Evolutionary conservation across 768 basidiomycete genomes (phyloP).

Genomic region (Rhodosporidiobolus sp.): DNA sequence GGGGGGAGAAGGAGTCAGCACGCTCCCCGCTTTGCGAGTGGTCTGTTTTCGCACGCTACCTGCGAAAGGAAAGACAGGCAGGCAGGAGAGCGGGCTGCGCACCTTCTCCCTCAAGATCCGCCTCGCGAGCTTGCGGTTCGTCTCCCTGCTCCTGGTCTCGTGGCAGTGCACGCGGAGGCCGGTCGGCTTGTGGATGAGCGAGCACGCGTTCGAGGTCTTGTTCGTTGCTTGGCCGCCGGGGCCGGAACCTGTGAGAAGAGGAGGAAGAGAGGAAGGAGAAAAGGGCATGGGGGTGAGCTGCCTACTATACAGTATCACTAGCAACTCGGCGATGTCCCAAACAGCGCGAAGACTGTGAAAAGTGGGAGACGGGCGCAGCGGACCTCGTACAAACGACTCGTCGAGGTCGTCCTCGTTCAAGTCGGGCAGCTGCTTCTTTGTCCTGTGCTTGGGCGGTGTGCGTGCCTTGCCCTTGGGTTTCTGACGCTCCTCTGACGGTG

Average conservation of each 20-base stretch:
- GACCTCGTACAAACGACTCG: constrained; percentile 34
- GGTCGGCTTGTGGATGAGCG: constrained; percentile 24
- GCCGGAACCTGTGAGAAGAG: constrained; percentile 8
- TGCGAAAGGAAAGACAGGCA: too few species aligned
- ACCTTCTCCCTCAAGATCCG: constrained; percentile 21
- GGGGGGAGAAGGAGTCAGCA: not conserved
- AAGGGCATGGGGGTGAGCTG: not conserved
- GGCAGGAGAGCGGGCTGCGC: not conserved
- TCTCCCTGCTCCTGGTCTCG: constrained; percentile 26
- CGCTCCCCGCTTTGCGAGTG: not conserved
- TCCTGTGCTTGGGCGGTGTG: constrained; percentile 18
- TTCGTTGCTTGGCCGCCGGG: constrained; percentile 35
- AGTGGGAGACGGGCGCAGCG: not conserved
- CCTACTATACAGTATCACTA: too few species aligned
- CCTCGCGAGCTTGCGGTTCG: constrained; percentile 22
- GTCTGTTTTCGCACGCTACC: not conserved
- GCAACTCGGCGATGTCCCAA: too few species aligned
- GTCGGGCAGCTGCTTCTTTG: constrained; percentile 22
- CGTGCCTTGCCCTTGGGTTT: constrained; percentile 15
- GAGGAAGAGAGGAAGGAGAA: not conserved
- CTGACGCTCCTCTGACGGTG: too few species aligned
- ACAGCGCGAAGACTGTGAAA: too few species aligned
- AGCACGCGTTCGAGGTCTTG: constrained; percentile 32
- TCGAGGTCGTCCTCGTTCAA: constrained; percentile 25
- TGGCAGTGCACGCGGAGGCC: constrained; percentile 27